Evolutionary conservation across 495 filamentous ascomycete species (phyloP).

Genomic region (Penicillium verhagenii): DNA sequence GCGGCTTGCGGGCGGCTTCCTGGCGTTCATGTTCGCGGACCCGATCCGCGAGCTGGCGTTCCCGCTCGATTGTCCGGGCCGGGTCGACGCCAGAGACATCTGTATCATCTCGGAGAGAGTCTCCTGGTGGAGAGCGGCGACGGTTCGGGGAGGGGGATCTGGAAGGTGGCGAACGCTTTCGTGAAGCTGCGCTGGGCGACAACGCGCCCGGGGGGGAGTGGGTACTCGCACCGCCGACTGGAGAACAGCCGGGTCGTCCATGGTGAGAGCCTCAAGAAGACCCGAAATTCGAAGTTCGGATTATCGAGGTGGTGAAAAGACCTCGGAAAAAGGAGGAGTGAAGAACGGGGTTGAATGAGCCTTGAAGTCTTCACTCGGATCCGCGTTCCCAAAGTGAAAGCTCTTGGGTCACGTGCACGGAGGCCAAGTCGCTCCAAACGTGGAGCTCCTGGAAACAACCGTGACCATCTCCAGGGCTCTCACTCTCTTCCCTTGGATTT

Average conservation of each 20-base stretch:
- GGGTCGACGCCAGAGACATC: conserved; percentile 52
- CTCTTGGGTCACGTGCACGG: conserved; percentile 20
- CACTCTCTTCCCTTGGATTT: conserved; percentile 10
- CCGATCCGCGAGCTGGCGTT: conserved; percentile 62
- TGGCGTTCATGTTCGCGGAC: conserved; percentile 54
- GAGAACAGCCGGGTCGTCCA: conserved; percentile 52
- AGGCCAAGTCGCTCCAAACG: conserved; percentile 7
- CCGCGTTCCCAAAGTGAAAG: conserved; percentile 23
- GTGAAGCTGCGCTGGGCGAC: conserved; percentile 48
- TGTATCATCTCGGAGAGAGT: conserved; percentile 31
- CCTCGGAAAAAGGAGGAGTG: conserved; percentile 5
- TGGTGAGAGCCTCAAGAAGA: conserved; percentile 18
- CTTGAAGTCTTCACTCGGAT: conserved; percentile 8
- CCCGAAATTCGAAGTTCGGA: conserved; percentile 5
- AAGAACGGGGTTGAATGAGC: background rate
- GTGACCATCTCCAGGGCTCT: background rate
- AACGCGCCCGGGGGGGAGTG: conserved; percentile 60
- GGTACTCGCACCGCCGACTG: conserved; percentile 69
- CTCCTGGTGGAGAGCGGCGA: conserved; percentile 56
- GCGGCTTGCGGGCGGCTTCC: conserved; percentile 52
- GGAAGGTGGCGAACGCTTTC: conserved; percentile 62
- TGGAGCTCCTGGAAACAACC: conserved; percentile 14
- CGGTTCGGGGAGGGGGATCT: conserved; percentile 64
- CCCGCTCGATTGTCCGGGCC: conserved; percentile 57
- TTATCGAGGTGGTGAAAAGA: conserved; percentile 11